Evolutionary conservation across 2,329 filamentous ascomycete genomes (phyloP).

Genomic region (Aspergillus proliferans): DNA sequence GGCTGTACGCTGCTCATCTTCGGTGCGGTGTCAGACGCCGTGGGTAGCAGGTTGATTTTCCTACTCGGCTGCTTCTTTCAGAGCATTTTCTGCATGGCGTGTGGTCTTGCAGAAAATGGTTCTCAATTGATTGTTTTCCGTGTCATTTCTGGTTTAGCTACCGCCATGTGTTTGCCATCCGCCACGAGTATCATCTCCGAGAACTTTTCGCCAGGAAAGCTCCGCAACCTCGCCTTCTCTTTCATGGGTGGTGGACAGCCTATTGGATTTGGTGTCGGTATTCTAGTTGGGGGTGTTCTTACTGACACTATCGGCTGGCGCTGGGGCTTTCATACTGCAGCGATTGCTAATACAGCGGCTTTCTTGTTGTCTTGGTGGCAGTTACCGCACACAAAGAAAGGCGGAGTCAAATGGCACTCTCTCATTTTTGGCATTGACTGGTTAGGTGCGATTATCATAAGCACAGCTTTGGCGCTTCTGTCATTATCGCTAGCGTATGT

Average conservation of each 20-base stretch:
- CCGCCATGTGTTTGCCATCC: slow-evolving; percentile 40
- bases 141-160: slow-evolving; percentile 39
- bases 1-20: slow-evolving; percentile 43
- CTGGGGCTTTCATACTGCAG: slow-evolving; percentile 43
- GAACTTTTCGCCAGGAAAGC: slow-evolving; percentile 37
- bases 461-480: slow-evolving; percentile 41
- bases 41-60: slow-evolving; percentile 41
- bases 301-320: slow-evolving; percentile 42
- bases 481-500: slow-evolving; percentile 38
- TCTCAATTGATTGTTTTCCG: slow-evolving; percentile 41
- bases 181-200: slow-evolving; percentile 43
- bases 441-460: slow-evolving; percentile 41
- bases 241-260: slow-evolving; percentile 1
- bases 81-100: slow-evolving; percentile 35
- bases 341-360: slow-evolving; percentile 17
- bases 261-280: slow-evolving; percentile 5
- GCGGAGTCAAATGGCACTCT: slow-evolving; percentile 1
- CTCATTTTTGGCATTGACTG: slow-evolving; percentile 43
- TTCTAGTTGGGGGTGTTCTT: slow-evolving; percentile 24
- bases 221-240: slow-evolving; percentile 45
- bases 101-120: slow-evolving; percentile 28
- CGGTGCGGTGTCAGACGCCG: slow-evolving; percentile 45
- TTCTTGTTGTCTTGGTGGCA: background rate
- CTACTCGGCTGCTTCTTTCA: slow-evolving; percentile 40
- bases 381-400: slow-evolving; percentile 20